phyloP scores from a whole-genome alignment of 331 rosid genomes.

The Malus hybrid region DNA sequence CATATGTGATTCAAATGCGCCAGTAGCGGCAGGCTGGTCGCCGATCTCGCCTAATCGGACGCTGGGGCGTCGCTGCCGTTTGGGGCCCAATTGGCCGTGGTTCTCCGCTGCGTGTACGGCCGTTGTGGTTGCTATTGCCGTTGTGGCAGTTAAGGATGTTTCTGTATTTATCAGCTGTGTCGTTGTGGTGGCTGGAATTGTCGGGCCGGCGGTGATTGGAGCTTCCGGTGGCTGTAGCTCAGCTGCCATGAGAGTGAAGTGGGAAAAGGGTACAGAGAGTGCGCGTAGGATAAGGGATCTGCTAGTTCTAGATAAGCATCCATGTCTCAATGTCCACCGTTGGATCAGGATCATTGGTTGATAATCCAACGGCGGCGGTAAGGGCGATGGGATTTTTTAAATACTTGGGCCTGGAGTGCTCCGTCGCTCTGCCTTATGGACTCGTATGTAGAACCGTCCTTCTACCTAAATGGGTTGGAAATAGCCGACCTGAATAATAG shows the following conservation, averaged over 20 bases:
- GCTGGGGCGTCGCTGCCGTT: constrained; percentile 71
- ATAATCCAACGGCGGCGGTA: too few relatives aligned
- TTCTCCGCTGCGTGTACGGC: constrained; percentile 14
- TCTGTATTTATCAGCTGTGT: background rate
- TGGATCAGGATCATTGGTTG: background rate
- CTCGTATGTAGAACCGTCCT: too few relatives aligned
- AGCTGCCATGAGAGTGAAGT: constrained; percentile 35
- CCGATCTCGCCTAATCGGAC: constrained; percentile 74
- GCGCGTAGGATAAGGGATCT: constrained; percentile 29
- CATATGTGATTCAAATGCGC: constrained; percentile 27
- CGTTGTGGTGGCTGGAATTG: background rate
- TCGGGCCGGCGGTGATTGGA: constrained; percentile 18
- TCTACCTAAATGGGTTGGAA: too few relatives aligned
- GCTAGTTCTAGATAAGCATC: constrained; percentile 9
- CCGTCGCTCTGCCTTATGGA: too few relatives aligned
- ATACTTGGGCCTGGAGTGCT: too few relatives aligned
- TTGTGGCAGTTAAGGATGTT: background rate
- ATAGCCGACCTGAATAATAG: too few relatives aligned
- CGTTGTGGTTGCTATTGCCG: constrained; percentile 1
- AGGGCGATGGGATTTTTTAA: too few relatives aligned
- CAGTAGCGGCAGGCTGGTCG: constrained; percentile 34
- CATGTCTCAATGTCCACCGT: background rate
- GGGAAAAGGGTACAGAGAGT: background rate
- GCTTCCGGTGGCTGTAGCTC: constrained; percentile 33
- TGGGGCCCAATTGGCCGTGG: constrained; percentile 24